Conservation (phyloP, 495 filamentous ascomycete species). For the Choiromyces venosus region DNA sequence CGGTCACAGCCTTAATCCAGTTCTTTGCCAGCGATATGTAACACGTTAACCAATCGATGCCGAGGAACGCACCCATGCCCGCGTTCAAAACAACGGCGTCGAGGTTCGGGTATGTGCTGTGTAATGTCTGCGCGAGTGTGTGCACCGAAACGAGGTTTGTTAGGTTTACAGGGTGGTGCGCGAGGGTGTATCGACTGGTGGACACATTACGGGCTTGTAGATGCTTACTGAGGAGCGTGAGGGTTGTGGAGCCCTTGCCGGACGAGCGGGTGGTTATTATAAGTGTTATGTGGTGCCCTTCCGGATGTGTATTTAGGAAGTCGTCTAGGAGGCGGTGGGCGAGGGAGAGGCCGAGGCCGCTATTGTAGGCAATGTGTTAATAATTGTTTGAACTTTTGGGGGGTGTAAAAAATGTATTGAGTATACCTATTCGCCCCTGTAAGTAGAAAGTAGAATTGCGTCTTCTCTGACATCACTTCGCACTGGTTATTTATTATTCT, state of each 20-base stretch:
- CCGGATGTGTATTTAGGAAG: conserved; percentile 65
- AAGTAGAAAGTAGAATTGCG: conserved; percentile 50
- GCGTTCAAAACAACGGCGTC: conserved; percentile 83
- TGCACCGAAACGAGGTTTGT: conserved; percentile 52
- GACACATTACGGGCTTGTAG: conserved; percentile 47
- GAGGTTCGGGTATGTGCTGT: conserved; percentile 53
- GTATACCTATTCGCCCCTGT: conserved; percentile 70
- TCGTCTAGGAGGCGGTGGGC: conserved; percentile 85
- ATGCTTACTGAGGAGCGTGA: conserved; percentile 52
- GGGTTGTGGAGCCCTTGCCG: conserved; percentile 57
- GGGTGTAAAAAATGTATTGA: conserved; percentile 2
- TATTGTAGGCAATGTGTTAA: no score
- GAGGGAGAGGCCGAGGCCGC: conserved; percentile 84
- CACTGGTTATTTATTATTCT: neutral
- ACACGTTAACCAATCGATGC: conserved; percentile 67
- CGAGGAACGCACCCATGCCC: conserved; percentile 77
- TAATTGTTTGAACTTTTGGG: neutral
- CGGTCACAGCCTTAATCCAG: conserved; percentile 63
- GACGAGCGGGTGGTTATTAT: conserved; percentile 61
- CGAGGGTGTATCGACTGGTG: conserved; percentile 51
- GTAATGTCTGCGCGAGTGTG: conserved; percentile 48
- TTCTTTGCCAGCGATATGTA: conserved; percentile 58
- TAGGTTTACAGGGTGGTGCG: conserved; percentile 55
- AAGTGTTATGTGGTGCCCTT: conserved; percentile 57
- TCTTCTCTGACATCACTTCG: conserved; percentile 18